phyloP scores from a whole-genome alignment of 148 eudicot species.

The Gaultheria prostrata region DNA sequence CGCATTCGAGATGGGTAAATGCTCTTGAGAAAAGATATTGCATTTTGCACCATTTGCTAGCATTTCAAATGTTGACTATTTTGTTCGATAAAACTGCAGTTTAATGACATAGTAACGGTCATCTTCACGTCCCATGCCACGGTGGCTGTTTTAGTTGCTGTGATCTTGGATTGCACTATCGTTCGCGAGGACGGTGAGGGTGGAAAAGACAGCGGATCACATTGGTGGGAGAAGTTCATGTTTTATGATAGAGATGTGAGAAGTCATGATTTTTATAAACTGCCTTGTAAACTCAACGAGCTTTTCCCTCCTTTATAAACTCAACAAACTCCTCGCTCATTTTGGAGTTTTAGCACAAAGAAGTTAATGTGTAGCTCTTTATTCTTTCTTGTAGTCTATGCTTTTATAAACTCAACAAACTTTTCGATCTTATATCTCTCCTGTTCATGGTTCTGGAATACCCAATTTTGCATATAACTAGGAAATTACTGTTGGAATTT shows the following conservation, averaged over 20 bases:
- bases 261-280: conserved; percentile 66
- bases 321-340: conserved; percentile 61
- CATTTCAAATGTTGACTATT: background rate
- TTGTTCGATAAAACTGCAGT: conserved; percentile 34
- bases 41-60: background rate
- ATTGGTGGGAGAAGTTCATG: conserved; percentile 72
- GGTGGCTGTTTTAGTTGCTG: conserved; percentile 48
- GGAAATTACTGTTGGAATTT: background rate
- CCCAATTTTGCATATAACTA: background rate
- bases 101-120: conserved; percentile 48
- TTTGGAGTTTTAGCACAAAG: conserved; percentile 17
- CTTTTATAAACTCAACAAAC: no score
- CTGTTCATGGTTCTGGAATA: background rate
- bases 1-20: conserved; percentile 59
- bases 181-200: conserved; percentile 33
- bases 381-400: background rate
- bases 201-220: conserved; percentile 57
- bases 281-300: conserved; percentile 59
- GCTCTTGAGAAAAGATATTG: no score
- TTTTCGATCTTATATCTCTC: background rate
- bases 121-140: conserved; percentile 51
- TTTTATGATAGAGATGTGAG: conserved; percentile 56
- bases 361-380: no score
- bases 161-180: conserved; percentile 56
- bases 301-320: conserved; percentile 64